Evolutionary conservation across 139 green algal species (phyloP).

Genomic region (Tetradesmus lagerheimii): DNA sequence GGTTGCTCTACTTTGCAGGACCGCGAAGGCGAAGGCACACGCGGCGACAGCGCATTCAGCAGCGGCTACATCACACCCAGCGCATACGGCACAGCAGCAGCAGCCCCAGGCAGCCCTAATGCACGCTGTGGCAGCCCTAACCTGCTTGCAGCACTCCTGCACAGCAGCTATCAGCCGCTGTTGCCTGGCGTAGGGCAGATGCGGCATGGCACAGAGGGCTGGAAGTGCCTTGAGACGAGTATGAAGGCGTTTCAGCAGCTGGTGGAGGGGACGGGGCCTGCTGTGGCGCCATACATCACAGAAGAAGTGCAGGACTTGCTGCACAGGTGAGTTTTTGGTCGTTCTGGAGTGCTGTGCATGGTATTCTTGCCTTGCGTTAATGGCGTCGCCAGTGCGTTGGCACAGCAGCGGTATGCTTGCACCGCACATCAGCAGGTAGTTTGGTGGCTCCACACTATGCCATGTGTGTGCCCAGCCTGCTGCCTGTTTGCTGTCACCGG

Average conservation of each 20-base stretch:
- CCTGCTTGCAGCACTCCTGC: conserved; percentile 27
- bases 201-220: conserved; percentile 93
- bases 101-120: conserved; percentile 26
- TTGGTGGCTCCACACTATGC: too few relatives aligned
- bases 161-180: conserved; percentile 16
- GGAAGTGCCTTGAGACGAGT: conserved; percentile 86
- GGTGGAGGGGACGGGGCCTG: conserved; percentile 45
- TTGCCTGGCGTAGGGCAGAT: conserved; percentile 79
- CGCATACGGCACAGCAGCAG: not conserved
- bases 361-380: not conserved
- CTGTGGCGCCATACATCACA: conserved; percentile 21
- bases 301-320: conserved; percentile 52
- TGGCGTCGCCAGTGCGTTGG: not conserved
- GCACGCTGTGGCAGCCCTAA: conserved; percentile 26
- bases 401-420: not conserved
- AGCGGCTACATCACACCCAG: conserved; percentile 33
- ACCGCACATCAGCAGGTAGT: too few relatives aligned
- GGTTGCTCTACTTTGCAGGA: not conserved
- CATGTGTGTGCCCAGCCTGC: not conserved
- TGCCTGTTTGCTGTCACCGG: not conserved
- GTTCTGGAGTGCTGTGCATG: not conserved
- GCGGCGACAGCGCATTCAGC: conserved; percentile 30
- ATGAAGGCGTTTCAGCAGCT: conserved; percentile 57
- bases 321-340: conserved; percentile 28
- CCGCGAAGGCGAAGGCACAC: conserved; percentile 26